Evolutionary conservation across 73 alveolate genomes (phyloP).

Genomic region (Loxodes magnus): DNA sequence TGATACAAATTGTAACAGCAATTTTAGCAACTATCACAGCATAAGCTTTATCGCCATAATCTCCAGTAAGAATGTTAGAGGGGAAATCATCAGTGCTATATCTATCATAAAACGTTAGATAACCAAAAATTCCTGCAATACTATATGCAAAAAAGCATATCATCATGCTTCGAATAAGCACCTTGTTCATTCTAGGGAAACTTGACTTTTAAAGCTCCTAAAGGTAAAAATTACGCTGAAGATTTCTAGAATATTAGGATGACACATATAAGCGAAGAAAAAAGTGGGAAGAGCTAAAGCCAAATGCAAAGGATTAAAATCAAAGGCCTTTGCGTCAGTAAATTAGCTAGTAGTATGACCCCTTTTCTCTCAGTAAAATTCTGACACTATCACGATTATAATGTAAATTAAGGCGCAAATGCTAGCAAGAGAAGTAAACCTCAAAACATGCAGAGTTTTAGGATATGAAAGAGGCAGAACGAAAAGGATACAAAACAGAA

Average conservation of each 20-base stretch:
- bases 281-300: slow-evolving; percentile 33
- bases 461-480: not conserved
- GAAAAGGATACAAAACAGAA: not conserved
- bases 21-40: not conserved
- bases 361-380: not conserved
- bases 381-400: not conserved
- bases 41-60: slow-evolving; percentile 1
- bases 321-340: not conserved
- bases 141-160: slow-evolving; percentile 27
- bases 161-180: slow-evolving; percentile 28
- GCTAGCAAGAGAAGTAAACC: slow-evolving; percentile 6
- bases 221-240: no score
- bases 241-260: slow-evolving; percentile 50
- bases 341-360: not conserved
- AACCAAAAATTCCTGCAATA: slow-evolving; percentile 45
- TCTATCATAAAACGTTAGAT: slow-evolving; percentile 17
- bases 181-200: slow-evolving; percentile 24
- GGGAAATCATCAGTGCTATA: slow-evolving; percentile 1
- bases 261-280: slow-evolving; percentile 44
- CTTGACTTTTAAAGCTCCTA: slow-evolving; percentile 31
- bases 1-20: not conserved
- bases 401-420: not conserved
- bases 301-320: slow-evolving; percentile 21
- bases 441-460: not conserved
- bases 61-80: not conserved